A percentile compares a stretch with the other conserved stretches of the same genome.
phyloP scores from a whole-genome alignment of 306 rosid genomes.

The Vigna unguiculata region DNA sequence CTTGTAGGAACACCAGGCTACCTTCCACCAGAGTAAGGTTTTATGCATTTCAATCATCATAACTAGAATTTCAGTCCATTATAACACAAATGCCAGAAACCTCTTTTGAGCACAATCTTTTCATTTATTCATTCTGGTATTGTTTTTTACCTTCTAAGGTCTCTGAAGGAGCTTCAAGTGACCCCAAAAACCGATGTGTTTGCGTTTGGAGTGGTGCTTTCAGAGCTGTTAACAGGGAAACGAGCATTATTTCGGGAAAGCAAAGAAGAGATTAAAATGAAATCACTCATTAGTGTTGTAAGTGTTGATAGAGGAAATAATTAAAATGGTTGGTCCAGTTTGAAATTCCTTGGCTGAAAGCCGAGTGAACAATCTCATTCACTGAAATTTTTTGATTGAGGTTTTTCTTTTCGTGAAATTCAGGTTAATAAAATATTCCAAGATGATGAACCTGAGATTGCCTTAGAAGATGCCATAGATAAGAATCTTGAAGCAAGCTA shows the following conservation, averaged over 20 bases:
- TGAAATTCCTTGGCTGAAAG: not conserved
- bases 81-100: not conserved
- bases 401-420: conserved; percentile 18
- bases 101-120: not conserved
- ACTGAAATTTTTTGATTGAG: not conserved
- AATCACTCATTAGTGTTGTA: conserved; percentile 68
- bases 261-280: conserved; percentile 58
- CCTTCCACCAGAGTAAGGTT: conserved; percentile 85
- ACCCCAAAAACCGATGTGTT: conserved; percentile 78
- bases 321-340: not conserved
- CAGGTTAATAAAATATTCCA: conserved; percentile 64
- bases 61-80: not conserved
- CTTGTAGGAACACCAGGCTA: conserved; percentile 90
- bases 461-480: conserved; percentile 65
- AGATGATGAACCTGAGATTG: conserved; percentile 57
- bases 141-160: conserved; percentile 47
- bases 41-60: not conserved
- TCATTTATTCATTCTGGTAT: not conserved
- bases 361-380: not conserved
- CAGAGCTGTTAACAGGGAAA: conserved; percentile 77
- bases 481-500: conserved; percentile 59
- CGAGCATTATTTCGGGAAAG: conserved; percentile 67
- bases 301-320: conserved; percentile 29
- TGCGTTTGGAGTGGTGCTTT: conserved; percentile 80
- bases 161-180: conserved; percentile 86